Conservation (phyloP, 345 rosid genomes). For the Garcia nutans region DNA sequence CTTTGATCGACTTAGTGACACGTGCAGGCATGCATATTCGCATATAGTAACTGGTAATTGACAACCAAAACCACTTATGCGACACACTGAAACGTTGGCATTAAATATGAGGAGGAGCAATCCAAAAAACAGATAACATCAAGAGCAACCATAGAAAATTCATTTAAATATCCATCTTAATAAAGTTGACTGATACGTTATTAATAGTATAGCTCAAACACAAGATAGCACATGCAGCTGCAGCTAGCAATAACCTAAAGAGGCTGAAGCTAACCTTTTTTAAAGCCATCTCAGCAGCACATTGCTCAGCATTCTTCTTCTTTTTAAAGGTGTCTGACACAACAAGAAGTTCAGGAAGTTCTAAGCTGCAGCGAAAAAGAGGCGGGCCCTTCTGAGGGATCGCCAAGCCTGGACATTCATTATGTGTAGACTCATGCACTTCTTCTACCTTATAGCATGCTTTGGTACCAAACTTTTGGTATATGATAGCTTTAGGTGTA, state of each 20-base stretch:
- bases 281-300: slow-evolving; percentile 88
- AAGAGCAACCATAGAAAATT: background rate
- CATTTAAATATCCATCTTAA: background rate
- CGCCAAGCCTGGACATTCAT: slow-evolving; percentile 79
- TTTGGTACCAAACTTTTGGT: slow-evolving; percentile 64
- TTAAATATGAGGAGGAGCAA: background rate
- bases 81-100: background rate
- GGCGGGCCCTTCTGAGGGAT: slow-evolving; percentile 75
- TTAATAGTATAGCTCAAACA: background rate
- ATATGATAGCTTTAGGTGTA: slow-evolving; percentile 81
- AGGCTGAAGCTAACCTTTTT: slow-evolving; percentile 48
- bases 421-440: slow-evolving; percentile 57
- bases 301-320: slow-evolving; percentile 93
- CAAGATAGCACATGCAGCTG: background rate
- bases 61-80: background rate
- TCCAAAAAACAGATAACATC: background rate
- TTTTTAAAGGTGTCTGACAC: slow-evolving; percentile 56
- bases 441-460: slow-evolving; percentile 69
- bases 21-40: background rate
- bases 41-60: background rate
- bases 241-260: background rate
- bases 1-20: background rate
- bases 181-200: background rate
- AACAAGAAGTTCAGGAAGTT: slow-evolving; percentile 71
- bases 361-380: slow-evolving; percentile 70